phyloP scores from a whole-genome alignment of 2,329 filamentous ascomycete genomes.

The Neofusicoccum kwambonambiense region DNA sequence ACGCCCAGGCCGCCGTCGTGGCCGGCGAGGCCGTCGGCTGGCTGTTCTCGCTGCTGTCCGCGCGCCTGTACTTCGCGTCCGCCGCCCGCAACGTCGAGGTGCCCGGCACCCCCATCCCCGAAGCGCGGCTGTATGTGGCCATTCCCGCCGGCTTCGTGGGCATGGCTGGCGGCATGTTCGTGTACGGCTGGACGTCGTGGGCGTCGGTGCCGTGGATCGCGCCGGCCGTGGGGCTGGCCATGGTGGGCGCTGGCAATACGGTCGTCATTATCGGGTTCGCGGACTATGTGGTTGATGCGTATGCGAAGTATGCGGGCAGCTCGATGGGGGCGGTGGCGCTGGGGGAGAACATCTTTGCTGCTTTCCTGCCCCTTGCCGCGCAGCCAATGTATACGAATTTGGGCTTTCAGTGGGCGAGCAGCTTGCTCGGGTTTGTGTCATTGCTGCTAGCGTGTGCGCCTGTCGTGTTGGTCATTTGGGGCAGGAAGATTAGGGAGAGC shows the following conservation, averaged over 20 bases:
- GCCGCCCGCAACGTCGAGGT: constrained; percentile 24
- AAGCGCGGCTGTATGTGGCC: constrained; percentile 47
- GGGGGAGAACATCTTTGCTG: constrained; percentile 50
- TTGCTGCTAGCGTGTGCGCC: constrained; percentile 46
- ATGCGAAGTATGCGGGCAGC: constrained; percentile 50
- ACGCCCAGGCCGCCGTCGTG: constrained; percentile 46
- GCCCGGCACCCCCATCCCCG: constrained; percentile 29
- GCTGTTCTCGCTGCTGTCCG: constrained; percentile 35
- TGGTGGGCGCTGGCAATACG: constrained; percentile 52
- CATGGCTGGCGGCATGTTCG: constrained; percentile 50
- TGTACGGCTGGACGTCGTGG: constrained; percentile 52
- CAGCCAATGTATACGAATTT: constrained; percentile 49
- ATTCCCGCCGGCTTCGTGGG: constrained; percentile 47
- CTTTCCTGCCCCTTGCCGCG: constrained; percentile 49
- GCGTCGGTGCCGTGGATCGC: constrained; percentile 47
- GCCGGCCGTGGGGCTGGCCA: constrained; percentile 46
- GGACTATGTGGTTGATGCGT: constrained; percentile 52
- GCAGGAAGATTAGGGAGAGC: constrained; percentile 38
- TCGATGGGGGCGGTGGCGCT: constrained; percentile 50
- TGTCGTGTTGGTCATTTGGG: constrained; percentile 44
- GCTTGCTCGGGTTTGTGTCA: constrained; percentile 46
- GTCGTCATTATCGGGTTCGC: constrained; percentile 47
- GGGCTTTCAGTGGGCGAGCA: constrained; percentile 52
- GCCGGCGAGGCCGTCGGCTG: constrained; percentile 48
- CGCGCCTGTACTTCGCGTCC: constrained; percentile 43